These are phyloP conservation scores for Zea luxurians DNA, from an alignment of 176 grass and related monocot genomes.

Conservation along the genomic window DNA sequence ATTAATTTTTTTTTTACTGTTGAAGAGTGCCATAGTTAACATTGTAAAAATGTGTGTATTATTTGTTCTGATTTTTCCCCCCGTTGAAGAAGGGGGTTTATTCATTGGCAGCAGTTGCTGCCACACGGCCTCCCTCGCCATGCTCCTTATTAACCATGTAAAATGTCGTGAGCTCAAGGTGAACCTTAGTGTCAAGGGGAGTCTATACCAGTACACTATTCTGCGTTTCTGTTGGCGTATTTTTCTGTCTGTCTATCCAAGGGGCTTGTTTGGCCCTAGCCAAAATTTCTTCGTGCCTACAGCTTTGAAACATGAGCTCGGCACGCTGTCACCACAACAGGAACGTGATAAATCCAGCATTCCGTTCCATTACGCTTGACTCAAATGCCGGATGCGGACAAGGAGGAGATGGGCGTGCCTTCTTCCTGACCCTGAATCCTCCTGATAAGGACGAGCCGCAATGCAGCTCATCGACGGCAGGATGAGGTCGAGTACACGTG, in stretches of 20 bases:
- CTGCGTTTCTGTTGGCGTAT: background rate
- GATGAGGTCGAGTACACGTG: too few relatives aligned
- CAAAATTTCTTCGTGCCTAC: background rate
- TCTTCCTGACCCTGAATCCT: too few relatives aligned
- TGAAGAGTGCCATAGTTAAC: conserved; percentile 46
- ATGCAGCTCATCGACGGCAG: too few relatives aligned
- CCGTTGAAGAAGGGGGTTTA: conserved; percentile 41
- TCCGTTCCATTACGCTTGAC: too few relatives aligned
- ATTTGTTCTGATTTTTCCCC: conserved; percentile 38
- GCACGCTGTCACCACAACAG: conserved; percentile 4
- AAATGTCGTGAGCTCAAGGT: conserved; percentile 26
- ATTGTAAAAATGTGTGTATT: conserved; percentile 67
- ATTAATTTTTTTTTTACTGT: background rate
- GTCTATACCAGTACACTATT: conserved; percentile 12
- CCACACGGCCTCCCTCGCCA: background rate
- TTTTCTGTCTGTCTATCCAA: background rate
- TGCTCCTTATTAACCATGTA: conserved; percentile 31
- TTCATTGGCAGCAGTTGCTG: conserved; percentile 24
- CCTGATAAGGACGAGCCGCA: too few relatives aligned
- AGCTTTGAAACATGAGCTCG: background rate
- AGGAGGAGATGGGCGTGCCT: too few relatives aligned
- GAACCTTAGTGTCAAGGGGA: conserved; percentile 13
- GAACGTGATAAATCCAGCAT: background rate
- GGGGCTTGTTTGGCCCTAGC: background rate
- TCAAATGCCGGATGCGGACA: too few relatives aligned